Conservation (phyloP, 352 stramenopile genomes). For the Saprolegnia diclina region DNA sequence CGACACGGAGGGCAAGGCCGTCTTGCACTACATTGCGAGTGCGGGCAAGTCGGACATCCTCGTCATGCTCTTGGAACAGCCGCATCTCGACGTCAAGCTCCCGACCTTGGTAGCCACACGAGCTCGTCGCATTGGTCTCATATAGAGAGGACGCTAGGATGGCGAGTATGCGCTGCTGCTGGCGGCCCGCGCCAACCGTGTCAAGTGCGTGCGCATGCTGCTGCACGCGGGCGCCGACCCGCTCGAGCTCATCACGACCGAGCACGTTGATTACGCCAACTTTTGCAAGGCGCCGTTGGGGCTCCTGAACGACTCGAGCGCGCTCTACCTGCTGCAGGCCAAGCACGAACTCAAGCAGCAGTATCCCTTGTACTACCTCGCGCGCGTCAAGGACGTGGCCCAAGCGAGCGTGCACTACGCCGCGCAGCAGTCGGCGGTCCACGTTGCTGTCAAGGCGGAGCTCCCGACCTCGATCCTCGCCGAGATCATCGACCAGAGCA, state of each 20-base stretch:
- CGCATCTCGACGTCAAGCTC: neutral
- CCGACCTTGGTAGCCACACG: neutral
- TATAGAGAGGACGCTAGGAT: neutral
- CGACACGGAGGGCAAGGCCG: neutral
- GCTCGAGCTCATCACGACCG: slow-evolving; percentile 1
- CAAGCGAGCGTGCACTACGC: neutral
- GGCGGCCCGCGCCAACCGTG: neutral
- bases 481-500: neutral
- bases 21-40: neutral
- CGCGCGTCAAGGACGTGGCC: neutral
- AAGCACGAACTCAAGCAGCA: slow-evolving; percentile 10
- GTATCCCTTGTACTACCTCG: slow-evolving; percentile 11
- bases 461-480: neutral
- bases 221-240: slow-evolving; percentile 1
- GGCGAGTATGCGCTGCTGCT: slow-evolving; percentile 11
- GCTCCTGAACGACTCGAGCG: neutral
- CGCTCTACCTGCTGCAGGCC: neutral
- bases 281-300: slow-evolving; percentile 4
- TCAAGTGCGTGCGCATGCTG: slow-evolving; percentile 19
- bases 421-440: neutral
- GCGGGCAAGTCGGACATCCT: slow-evolving; percentile 16
- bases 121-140: neutral
- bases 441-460: neutral
- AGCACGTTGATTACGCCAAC: neutral
- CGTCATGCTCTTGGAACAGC: slow-evolving; percentile 1